Evolutionary conservation across 345 rosid genomes (phyloP).

Genomic region (Trapa incisa): DNA sequence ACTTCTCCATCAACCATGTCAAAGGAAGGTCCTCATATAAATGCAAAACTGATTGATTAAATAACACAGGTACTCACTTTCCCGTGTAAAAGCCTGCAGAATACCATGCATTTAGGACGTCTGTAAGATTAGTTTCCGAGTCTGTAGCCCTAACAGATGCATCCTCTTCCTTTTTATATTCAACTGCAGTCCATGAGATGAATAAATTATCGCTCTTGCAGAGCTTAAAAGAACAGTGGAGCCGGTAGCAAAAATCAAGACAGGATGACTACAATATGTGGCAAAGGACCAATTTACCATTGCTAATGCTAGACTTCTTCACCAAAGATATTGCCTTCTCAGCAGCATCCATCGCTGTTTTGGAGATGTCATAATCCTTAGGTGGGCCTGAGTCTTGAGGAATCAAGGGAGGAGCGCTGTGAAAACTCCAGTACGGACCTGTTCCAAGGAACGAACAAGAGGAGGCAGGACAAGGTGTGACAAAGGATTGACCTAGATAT

Average conservation of each 20-base stretch:
- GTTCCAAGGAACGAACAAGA: constrained; percentile 20
- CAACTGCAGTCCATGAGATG: constrained; percentile 13
- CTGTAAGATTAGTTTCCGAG: constrained; percentile 34
- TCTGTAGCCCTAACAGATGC: constrained; percentile 15
- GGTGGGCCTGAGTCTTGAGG: constrained; percentile 10
- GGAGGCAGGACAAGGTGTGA: constrained; percentile 22
- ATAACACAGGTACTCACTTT: constrained; percentile 33
- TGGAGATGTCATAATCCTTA: constrained; percentile 19
- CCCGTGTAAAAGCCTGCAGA: constrained; percentile 52
- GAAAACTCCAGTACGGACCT: constrained; percentile 10
- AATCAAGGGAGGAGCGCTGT: constrained; percentile 8
- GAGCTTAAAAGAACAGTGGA: not conserved
- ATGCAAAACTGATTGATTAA: not conserved
- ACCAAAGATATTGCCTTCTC: constrained; percentile 41
- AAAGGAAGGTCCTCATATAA: not conserved
- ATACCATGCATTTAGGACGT: constrained; percentile 54
- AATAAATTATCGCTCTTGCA: not conserved
- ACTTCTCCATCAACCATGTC: not conserved
- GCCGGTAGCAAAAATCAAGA: not conserved
- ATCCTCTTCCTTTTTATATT: constrained; percentile 19
- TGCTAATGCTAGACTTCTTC: constrained; percentile 14
- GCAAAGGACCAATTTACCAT: constrained; percentile 15
- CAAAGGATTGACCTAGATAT: constrained; percentile 20
- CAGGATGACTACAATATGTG: not conserved
- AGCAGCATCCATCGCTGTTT: constrained; percentile 43